phyloP scores from a whole-genome alignment of 2,329 filamentous ascomycete genomes.

The Delphinella strobiligena region DNA sequence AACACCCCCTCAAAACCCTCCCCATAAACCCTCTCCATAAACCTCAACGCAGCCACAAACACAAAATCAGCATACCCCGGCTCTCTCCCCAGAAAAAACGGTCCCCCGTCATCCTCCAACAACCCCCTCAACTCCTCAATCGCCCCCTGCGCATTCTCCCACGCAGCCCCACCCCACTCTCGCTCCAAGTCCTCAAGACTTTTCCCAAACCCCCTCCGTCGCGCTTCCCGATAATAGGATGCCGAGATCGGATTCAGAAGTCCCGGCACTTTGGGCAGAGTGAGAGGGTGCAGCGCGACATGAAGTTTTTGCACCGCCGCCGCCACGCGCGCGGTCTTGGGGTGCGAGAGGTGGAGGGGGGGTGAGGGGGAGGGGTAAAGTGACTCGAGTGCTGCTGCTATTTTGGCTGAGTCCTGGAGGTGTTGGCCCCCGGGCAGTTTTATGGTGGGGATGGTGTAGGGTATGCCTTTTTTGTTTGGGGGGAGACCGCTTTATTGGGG shows the following conservation, averaged over 20 bases:
- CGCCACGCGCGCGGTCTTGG: not conserved
- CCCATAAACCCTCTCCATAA: constrained; percentile 21
- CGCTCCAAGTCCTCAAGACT: constrained; percentile 35
- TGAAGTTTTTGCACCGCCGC: constrained; percentile 7
- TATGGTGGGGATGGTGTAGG: constrained; percentile 47
- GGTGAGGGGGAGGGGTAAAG: constrained; percentile 47
- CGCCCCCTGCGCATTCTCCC: constrained; percentile 30
- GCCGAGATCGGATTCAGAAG: constrained; percentile 41
- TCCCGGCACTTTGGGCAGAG: constrained; percentile 37
- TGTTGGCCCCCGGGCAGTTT: constrained; percentile 44
- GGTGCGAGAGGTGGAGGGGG: constrained; percentile 29
- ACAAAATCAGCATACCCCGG: constrained; percentile 47
- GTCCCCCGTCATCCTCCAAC: constrained; percentile 46
- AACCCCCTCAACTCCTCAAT: constrained; percentile 28
- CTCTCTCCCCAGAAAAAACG: constrained; percentile 48
- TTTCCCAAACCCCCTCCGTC: constrained; percentile 40
- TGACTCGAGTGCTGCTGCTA: constrained; percentile 47
- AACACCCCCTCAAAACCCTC: constrained; percentile 29
- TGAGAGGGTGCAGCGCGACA: constrained; percentile 27
- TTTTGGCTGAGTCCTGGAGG: constrained; percentile 52
- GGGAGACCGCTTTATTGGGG: no score
- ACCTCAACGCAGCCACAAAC: constrained; percentile 35
- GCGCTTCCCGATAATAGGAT: constrained; percentile 45
- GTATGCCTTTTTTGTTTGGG: constrained; percentile 6
- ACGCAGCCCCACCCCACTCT: constrained; percentile 36